Percentiles rank a stretch among this genome's conserved stretches.
Conservation (phyloP, 805 yeast genomes). For the baker's yeast (Saccharomyces cerevisiae) region DNA sequence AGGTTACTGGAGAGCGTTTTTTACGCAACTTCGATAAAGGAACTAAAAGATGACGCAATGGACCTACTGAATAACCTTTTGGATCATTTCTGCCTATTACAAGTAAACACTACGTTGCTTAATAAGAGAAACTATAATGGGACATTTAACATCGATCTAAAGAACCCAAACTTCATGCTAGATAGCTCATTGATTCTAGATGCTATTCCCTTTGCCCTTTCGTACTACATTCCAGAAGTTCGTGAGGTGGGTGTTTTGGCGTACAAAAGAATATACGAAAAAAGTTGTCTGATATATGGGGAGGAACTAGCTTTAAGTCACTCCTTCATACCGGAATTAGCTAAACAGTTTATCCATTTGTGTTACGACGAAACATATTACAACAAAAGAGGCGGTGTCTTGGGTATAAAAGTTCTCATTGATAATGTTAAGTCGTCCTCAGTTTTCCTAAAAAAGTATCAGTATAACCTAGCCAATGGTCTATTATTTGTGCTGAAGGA, state of each 20-base stretch:
- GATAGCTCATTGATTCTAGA: constrained; percentile 63
- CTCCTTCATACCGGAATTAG: constrained; percentile 67
- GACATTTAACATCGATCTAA: constrained; percentile 64
- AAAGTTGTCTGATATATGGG: constrained; percentile 63
- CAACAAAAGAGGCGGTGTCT: constrained; percentile 78
- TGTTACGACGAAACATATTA: constrained; percentile 87
- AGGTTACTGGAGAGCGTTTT: constrained; percentile 64
- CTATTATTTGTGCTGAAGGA: constrained; percentile 86
- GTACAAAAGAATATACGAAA: constrained; percentile 50
- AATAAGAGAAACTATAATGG: constrained; percentile 61
- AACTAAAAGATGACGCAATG: constrained; percentile 59
- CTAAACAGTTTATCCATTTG: constrained; percentile 77
- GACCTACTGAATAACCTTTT: constrained; percentile 55
- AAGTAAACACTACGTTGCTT: constrained; percentile 63
- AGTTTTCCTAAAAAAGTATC: constrained; percentile 66
- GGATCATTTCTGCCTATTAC: constrained; percentile 70
- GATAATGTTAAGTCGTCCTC: constrained; percentile 60
- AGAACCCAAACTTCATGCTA: constrained; percentile 66
- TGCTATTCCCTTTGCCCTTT: constrained; percentile 71
- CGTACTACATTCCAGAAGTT: constrained; percentile 65
- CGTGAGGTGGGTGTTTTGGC: constrained; percentile 63
- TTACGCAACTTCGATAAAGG: constrained; percentile 67
- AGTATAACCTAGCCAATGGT: constrained; percentile 77
- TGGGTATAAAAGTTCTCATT: constrained; percentile 70
- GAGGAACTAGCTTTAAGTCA: constrained; percentile 59